Conservation (phyloP, 495 filamentous ascomycete genomes). For the Thermothielavioides terrestris region DNA sequence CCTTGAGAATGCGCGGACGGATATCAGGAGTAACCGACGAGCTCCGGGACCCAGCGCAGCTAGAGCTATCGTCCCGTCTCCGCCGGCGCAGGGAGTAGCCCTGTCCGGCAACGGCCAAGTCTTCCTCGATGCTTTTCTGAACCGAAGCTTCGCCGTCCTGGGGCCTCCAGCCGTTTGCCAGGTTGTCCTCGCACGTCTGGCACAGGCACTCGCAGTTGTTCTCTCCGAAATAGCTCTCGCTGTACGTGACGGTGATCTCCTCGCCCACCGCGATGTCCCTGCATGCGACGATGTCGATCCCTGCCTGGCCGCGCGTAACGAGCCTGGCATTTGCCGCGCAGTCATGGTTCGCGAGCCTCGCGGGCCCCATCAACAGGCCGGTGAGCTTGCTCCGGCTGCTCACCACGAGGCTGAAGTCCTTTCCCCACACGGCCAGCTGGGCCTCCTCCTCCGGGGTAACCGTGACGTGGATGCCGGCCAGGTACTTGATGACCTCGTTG, state of each 20-base stretch:
- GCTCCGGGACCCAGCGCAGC: slow-evolving; percentile 32
- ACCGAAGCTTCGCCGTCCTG: slow-evolving; percentile 27
- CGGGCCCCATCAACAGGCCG: slow-evolving; percentile 86
- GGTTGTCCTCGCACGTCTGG: slow-evolving; percentile 67
- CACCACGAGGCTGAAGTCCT: slow-evolving; percentile 94
- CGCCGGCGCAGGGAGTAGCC: slow-evolving; percentile 39
- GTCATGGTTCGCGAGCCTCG: slow-evolving; percentile 95
- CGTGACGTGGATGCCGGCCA: slow-evolving; percentile 78
- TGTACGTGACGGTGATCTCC: slow-evolving; percentile 92
- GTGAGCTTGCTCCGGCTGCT: slow-evolving; percentile 82
- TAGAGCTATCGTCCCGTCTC: slow-evolving; percentile 34
- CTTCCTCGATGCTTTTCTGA: slow-evolving; percentile 41
- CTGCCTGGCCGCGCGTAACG: slow-evolving; percentile 68
- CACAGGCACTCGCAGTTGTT: slow-evolving; percentile 96
- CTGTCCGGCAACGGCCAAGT: slow-evolving; percentile 12
- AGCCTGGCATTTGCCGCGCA: slow-evolving; percentile 87
- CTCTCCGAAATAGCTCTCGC: slow-evolving; percentile 91
- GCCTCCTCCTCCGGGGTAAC: slow-evolving; percentile 87
- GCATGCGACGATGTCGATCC: slow-evolving; percentile 77
- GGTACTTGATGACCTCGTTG: slow-evolving; percentile 81
- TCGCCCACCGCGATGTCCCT: slow-evolving; percentile 78
- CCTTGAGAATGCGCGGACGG: slow-evolving; percentile 35
- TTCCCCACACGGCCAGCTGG: slow-evolving; percentile 63
- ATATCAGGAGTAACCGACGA: slow-evolving; percentile 43
- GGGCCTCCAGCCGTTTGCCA: slow-evolving; percentile 71